Conservation (phyloP, 2,329 filamentous ascomycete species). For the Penicillium thymicola region DNA sequence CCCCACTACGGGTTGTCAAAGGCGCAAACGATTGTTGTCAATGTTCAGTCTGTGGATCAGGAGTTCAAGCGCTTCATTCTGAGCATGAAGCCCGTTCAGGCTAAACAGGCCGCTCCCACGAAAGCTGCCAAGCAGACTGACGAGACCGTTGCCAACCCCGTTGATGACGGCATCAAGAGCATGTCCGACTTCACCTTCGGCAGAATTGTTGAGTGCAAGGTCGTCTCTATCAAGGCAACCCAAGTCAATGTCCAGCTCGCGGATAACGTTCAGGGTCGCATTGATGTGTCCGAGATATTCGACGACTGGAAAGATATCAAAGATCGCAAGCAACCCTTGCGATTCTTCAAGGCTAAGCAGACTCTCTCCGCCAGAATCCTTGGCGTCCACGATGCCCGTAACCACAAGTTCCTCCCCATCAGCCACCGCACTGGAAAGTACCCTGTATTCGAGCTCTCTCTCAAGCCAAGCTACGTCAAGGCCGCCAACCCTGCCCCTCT, state of each 20-base stretch:
- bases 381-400: conserved; percentile 84
- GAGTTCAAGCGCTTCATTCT: conserved; percentile 67
- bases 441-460: conserved; percentile 78
- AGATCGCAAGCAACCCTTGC: conserved; percentile 76
- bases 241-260: conserved; percentile 88
- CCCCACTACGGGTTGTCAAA: conserved; percentile 76
- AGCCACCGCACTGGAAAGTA: conserved; percentile 78
- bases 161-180: conserved; percentile 62
- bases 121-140: conserved; percentile 40
- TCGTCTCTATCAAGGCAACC: conserved; percentile 83
- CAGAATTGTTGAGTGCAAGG: conserved; percentile 68
- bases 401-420: conserved; percentile 87
- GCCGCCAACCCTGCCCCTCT: conserved; percentile 60
- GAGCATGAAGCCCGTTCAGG: conserved; percentile 52
- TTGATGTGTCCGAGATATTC: conserved; percentile 88
- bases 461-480: conserved; percentile 62
- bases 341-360: conserved; percentile 68
- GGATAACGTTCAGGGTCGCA: conserved; percentile 84
- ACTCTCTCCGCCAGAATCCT: conserved; percentile 72
- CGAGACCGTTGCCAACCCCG: conserved; percentile 51
- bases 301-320: conserved; percentile 83
- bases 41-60: conserved; percentile 68
- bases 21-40: conserved; percentile 70
- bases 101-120: conserved; percentile 50
- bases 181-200: conserved; percentile 74